Base-by-base conservation (phyloP, 2,329 filamentous ascomycete genomes). In the Aspergillus caelatus region DNA sequence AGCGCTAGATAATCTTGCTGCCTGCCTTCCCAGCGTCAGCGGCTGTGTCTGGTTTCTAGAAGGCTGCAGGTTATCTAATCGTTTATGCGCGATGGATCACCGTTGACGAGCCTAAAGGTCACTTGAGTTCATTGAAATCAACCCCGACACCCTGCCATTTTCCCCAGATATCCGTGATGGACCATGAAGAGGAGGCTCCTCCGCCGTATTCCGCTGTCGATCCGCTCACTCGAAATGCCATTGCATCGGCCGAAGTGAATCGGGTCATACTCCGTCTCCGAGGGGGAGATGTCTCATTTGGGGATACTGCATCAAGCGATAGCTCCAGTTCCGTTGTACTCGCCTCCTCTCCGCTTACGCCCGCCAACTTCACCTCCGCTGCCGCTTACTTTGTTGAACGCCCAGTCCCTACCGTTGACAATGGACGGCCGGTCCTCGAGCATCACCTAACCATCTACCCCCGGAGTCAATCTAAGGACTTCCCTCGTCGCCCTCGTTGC, bases 131-230 rank as follows among this genome's bases (percentile, higher is more conserved):
- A 61, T 46, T 43, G 30, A 58, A 32, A 32, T 45, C 34, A 32
- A 12, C n/a, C 43, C 43, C n/a, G 21, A 32, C 11, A 9, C 19
- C 32, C 39, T 39, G n/a, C 36, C 23, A 56, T 12, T 46, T 12
- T 36, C 59, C 46, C 55, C 43, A 45, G 53, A 62, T 48, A 53
- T 52, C 67, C 64, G 61, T 62, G 64, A 77, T 77, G 75, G 74
- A 77, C 62, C 68, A 72, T 58, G 77, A 80, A 36, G 78, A 79
- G 59, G 76, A 79, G 60, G 75, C 73, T 64, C 78, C 77, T 64
- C 77, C 79, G 59, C 78, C 79, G 32, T 80, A 80, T 67, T 77
- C 78, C 63, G 72, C 77, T 45, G 72, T 78, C 58, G 79, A 80
- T 62, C 78, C 79, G 45, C 70, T 79, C 58, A 52, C 23, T 46